phyloP scores from a whole-genome alignment of 257 asterid species.

The Capsicum rhomboideum region DNA sequence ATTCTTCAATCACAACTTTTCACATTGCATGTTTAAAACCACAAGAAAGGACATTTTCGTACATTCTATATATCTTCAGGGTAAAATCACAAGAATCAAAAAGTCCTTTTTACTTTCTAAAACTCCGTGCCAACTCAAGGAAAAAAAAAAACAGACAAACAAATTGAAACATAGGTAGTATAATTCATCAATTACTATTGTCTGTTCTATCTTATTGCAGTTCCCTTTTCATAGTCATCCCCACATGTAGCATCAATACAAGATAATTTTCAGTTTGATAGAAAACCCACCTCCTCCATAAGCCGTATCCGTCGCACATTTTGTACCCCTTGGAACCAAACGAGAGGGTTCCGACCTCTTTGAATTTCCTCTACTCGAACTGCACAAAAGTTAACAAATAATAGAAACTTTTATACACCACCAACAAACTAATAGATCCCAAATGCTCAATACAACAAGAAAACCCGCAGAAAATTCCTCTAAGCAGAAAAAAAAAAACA shows the following conservation, averaged over 20 bases:
- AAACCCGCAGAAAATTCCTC: neutral
- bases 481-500: neutral
- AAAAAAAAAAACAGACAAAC: too few relatives aligned
- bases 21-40: too few relatives aligned
- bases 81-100: too few relatives aligned
- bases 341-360: conserved; percentile 10
- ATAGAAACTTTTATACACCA: neutral
- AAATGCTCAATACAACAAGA: neutral
- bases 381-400: conserved; percentile 7
- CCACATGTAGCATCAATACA: neutral
- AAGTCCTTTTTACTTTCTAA: too few relatives aligned
- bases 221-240: neutral
- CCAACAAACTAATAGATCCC: neutral
- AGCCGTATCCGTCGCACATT: conserved; percentile 53
- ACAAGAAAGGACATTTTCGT: too few relatives aligned
- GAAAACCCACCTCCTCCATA: conserved; percentile 55
- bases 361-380: conserved; percentile 31
- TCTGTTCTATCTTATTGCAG: neutral
- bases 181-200: neutral
- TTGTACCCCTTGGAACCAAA: conserved; percentile 24
- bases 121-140: too few relatives aligned
- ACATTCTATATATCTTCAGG: too few relatives aligned
- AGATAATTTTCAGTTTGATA: neutral
- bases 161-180: neutral
- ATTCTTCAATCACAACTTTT: too few relatives aligned